These are phyloP conservation scores for Monascus purpureus DNA, from an alignment of 495 filamentous ascomycete genomes.

Conservation along the genomic window DNA sequence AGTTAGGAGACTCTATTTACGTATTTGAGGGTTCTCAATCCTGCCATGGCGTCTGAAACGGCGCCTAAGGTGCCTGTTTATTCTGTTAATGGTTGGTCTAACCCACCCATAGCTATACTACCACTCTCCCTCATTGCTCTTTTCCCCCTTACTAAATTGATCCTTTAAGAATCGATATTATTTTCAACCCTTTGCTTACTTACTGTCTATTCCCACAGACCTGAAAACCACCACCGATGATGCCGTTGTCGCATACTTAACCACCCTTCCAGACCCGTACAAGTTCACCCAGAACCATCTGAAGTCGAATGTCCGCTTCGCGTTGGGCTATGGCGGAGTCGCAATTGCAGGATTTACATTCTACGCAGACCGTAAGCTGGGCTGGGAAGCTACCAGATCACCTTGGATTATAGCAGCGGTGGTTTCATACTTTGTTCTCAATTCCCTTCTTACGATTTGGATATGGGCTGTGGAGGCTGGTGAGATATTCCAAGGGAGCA, in stretches of 20 bases:
- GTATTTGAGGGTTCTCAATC: not conserved
- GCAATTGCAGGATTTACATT: slow-evolving; percentile 67
- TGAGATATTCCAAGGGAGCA: slow-evolving; percentile 59
- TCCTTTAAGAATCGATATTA: not conserved
- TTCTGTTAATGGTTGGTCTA: slow-evolving; percentile 29
- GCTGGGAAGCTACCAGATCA: slow-evolving; percentile 70
- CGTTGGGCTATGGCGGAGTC: slow-evolving; percentile 73
- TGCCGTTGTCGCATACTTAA: slow-evolving; percentile 83
- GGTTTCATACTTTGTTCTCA: slow-evolving; percentile 62
- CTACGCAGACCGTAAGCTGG: slow-evolving; percentile 78
- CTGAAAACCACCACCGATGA: slow-evolving; percentile 96
- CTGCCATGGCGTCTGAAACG: slow-evolving; percentile 14
- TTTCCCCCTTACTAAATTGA: not conserved
- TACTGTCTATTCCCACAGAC: slow-evolving; percentile 36
- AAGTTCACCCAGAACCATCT: slow-evolving; percentile 68
- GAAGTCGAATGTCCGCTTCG: slow-evolving; percentile 68
- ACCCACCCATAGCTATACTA: slow-evolving; percentile 11
- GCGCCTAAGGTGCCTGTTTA: slow-evolving; percentile 32
- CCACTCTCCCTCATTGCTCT: slow-evolving; percentile 1
- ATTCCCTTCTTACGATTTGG: slow-evolving; percentile 71
- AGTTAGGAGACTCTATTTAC: not conserved
- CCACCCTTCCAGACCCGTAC: slow-evolving; percentile 44
- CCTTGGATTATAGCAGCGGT: slow-evolving; percentile 63
- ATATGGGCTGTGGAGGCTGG: slow-evolving; percentile 74
- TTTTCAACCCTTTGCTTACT: not conserved